A percentile compares a stretch with the other conserved stretches of the same genome.
Conservation (phyloP, 371 early-diverging fungal genomes). For the Syncephalis fuscata region DNA sequence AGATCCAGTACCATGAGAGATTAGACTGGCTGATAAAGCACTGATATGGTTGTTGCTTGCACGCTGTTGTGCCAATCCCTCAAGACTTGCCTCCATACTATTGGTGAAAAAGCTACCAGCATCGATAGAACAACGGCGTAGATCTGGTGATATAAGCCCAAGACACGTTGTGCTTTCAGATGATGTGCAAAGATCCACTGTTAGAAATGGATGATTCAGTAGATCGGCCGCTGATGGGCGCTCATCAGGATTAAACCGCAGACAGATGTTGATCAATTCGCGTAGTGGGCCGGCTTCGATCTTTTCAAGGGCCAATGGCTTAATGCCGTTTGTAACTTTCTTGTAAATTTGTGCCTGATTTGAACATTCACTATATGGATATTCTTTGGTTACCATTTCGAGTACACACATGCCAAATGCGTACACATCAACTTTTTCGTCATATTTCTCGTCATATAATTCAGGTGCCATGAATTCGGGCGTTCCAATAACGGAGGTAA, state of each 20-base stretch:
- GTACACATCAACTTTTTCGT: slow-evolving; percentile 82
- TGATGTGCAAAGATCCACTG: slow-evolving; percentile 13
- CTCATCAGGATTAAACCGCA: slow-evolving; percentile 54
- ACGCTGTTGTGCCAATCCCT: too few species aligned
- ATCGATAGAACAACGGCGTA: too few species aligned
- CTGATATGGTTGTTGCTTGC: too few species aligned
- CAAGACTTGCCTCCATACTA: too few species aligned
- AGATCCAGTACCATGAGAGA: too few species aligned
- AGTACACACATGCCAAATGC: slow-evolving; percentile 88
- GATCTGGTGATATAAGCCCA: too few species aligned
- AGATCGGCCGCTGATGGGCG: slow-evolving; percentile 60
- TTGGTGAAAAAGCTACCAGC: too few species aligned
- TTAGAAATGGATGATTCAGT: slow-evolving; percentile 64
- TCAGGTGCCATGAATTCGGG: slow-evolving; percentile 96
- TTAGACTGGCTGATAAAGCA: too few species aligned
- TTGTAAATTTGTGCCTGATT: slow-evolving; percentile 80
- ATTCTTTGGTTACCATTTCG: slow-evolving; percentile 81
- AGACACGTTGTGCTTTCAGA: background rate
- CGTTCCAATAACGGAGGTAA: slow-evolving; percentile 30
- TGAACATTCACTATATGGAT: slow-evolving; percentile 77
- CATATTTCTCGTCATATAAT: slow-evolving; percentile 82
- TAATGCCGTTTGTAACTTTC: slow-evolving; percentile 52
- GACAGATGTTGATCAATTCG: slow-evolving; percentile 57
- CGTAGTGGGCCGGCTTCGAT: slow-evolving; percentile 56
- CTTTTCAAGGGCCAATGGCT: slow-evolving; percentile 56